These are phyloP conservation scores for Bjerkandera adusta DNA, from an alignment of 1,284 basidiomycete genomes.

Conservation along the genomic window DNA sequence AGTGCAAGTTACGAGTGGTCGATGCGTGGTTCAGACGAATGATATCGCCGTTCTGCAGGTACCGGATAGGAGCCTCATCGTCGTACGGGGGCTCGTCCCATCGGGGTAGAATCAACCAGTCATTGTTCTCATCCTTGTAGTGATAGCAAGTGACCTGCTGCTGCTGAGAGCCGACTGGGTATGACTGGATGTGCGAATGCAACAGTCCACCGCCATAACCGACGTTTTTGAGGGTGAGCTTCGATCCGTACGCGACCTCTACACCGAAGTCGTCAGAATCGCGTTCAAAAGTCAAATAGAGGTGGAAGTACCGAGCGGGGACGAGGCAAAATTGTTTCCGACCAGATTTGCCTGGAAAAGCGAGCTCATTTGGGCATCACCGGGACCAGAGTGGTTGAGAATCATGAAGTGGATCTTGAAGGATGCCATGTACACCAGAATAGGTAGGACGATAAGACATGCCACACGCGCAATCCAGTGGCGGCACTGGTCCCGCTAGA, in stretches of 20 bases:
- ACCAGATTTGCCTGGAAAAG: slow-evolving; percentile 96
- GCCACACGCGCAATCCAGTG: slow-evolving; percentile 90
- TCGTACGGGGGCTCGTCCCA: slow-evolving; percentile 77
- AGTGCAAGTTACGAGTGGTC: slow-evolving; percentile 92
- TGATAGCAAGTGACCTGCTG: slow-evolving; percentile 99
- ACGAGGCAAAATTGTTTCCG: slow-evolving; percentile 90
- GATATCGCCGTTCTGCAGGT: slow-evolving; percentile 75
- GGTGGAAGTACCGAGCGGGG: slow-evolving; percentile 68
- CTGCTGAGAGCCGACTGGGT: slow-evolving; percentile 89
- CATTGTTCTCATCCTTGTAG: slow-evolving; percentile 98
- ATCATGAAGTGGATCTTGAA: slow-evolving; percentile 98
- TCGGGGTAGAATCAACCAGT: slow-evolving; percentile 81
- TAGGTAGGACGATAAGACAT: slow-evolving; percentile 88
- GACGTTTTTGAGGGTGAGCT: slow-evolving; percentile 94
- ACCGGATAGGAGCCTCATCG: slow-evolving; percentile 64
- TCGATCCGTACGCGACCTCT: slow-evolving; percentile 92
- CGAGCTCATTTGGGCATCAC: slow-evolving; percentile 98
- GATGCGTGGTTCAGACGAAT: slow-evolving; percentile 81
- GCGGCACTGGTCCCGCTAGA: slow-evolving; percentile 75
- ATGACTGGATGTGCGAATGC: slow-evolving; percentile 95
- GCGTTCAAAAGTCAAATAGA: neutral
- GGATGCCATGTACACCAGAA: slow-evolving; percentile 88
- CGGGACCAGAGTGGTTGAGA: slow-evolving; percentile 91
- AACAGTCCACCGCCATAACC: slow-evolving; percentile 96
- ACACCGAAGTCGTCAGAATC: slow-evolving; percentile 10